Evolutionary conservation across 2,329 filamentous ascomycete genomes (phyloP).

Genomic region (Aureobasidium sp.): DNA sequence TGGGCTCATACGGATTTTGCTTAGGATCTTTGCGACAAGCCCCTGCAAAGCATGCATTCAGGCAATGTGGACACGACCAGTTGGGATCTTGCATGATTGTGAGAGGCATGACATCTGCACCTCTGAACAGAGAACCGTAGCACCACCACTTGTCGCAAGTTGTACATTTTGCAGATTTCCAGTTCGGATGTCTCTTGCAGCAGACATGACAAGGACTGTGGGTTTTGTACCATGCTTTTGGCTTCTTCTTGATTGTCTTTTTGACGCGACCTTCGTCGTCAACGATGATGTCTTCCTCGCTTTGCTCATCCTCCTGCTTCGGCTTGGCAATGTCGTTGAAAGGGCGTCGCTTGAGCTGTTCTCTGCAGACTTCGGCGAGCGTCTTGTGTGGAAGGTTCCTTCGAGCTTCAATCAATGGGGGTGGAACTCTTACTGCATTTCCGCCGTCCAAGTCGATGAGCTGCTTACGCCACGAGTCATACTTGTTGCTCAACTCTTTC

Average conservation of each 20-base stretch:
- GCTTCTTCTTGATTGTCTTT: conserved; percentile 56
- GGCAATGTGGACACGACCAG: conserved; percentile 87
- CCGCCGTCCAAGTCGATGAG: conserved; percentile 68
- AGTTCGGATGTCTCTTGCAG: conserved; percentile 68
- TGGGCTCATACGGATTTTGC: conserved; percentile 77
- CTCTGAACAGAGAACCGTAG: conserved; percentile 86
- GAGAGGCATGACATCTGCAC: conserved; percentile 84
- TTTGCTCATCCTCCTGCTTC: conserved; percentile 37
- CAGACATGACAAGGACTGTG: conserved; percentile 72
- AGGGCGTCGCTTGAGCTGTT: conserved; percentile 71
- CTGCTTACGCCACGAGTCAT: conserved; percentile 75
- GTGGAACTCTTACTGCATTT: conserved; percentile 57
- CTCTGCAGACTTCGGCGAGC: conserved; percentile 87
- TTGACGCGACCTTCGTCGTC: conserved; percentile 58
- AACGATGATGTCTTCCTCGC: conserved; percentile 50
- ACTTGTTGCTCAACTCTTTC: conserved; percentile 67
- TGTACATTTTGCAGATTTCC: conserved; percentile 77
- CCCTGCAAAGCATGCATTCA: conserved; percentile 79
- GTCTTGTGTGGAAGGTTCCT: conserved; percentile 65
- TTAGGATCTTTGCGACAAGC: conserved; percentile 62
- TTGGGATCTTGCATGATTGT: conserved; percentile 69
- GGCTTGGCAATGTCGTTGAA: conserved; percentile 74
- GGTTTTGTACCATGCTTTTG: conserved; percentile 43
- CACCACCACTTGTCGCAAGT: conserved; percentile 74
- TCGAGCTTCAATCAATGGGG: conserved; percentile 63